Conservation (phyloP, 352 stramenopile species). For the Pythium rhizo-oryzae region DNA sequence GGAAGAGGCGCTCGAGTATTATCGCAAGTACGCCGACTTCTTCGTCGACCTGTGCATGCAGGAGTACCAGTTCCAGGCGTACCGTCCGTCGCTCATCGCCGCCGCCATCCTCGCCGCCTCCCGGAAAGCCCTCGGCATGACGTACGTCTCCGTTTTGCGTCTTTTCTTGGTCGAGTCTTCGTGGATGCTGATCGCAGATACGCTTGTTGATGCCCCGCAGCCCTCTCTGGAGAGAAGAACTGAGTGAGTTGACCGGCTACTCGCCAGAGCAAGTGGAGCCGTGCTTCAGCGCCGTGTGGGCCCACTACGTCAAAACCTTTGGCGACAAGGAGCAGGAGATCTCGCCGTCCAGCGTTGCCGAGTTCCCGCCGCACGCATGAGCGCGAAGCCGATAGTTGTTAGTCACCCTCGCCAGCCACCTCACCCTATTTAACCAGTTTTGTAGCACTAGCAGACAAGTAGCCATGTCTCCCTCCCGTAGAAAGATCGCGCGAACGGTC, state of each 20-base stretch:
- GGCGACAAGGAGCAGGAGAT: conserved; percentile 74
- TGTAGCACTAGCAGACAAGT: conserved; percentile 31
- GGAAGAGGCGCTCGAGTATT: conserved; percentile 78
- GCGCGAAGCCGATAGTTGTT: not conserved
- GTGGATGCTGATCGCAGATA: not conserved
- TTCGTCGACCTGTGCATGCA: conserved; percentile 86
- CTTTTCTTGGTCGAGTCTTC: not conserved
- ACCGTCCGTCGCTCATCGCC: conserved; percentile 78
- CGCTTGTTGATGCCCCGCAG: conserved; percentile 23
- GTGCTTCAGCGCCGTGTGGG: conserved; percentile 85
- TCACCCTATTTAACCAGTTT: conserved; percentile 31
- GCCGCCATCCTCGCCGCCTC: conserved; percentile 76
- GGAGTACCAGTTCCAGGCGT: conserved; percentile 86
- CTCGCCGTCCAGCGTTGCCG: conserved; percentile 69
- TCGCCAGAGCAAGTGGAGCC: conserved; percentile 75
- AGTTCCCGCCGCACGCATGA: conserved; percentile 35
- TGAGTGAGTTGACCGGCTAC: conserved; percentile 83
- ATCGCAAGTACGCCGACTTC: conserved; percentile 86
- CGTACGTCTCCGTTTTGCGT: conserved; percentile 25
- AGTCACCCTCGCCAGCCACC: conserved; percentile 13
- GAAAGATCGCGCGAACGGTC: conserved; percentile 14
- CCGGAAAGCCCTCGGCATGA: conserved; percentile 77
- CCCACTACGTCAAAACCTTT: conserved; percentile 78
- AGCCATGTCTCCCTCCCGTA: conserved; percentile 3
- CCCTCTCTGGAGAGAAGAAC: conserved; percentile 81